Percentiles rank a stretch among this genome's conserved stretches.
Conservation (phyloP, 352 stramenopile genomes). For the Globisporangium abappressorium region DNA sequence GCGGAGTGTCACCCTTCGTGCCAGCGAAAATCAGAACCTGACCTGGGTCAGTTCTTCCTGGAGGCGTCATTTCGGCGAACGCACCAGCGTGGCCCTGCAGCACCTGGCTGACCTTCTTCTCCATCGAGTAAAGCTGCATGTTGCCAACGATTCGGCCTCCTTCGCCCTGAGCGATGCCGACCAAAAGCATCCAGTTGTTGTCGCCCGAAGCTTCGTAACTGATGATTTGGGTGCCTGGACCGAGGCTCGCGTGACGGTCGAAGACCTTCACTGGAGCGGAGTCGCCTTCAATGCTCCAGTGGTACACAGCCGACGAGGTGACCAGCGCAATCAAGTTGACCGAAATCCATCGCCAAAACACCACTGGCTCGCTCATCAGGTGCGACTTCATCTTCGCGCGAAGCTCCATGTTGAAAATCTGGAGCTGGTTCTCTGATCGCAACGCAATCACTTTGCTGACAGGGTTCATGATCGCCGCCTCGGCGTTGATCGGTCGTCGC, state of each 20-base stretch:
- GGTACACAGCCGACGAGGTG: conserved; percentile 95
- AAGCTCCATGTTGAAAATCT: conserved; percentile 99
- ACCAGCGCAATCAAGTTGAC: conserved; percentile 97
- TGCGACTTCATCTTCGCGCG: conserved; percentile 98
- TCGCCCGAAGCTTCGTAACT: conserved; percentile 98
- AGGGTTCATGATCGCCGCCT: conserved; percentile 99
- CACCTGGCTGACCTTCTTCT: conserved; percentile 99
- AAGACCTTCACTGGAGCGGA: conserved; percentile 95
- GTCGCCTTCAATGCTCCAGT: conserved; percentile 96
- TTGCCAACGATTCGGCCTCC: conserved; percentile 94
- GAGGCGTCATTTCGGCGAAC: conserved; percentile 96
- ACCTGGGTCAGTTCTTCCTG: conserved; percentile 89
- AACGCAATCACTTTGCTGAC: conserved; percentile 88
- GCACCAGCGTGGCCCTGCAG: conserved; percentile 96
- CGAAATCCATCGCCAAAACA: conserved; percentile 99
- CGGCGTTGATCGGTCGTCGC: conserved; percentile 96
- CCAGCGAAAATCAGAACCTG: conserved; percentile 88
- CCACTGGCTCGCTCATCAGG: conserved; percentile 90
- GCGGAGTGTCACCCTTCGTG: conserved; percentile 75
- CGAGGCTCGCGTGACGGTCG: conserved; percentile 95
- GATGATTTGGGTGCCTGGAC: conserved; percentile 97
- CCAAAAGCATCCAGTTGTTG: conserved; percentile 98
- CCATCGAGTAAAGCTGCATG: conserved; percentile 98
- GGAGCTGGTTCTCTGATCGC: conserved; percentile 92
- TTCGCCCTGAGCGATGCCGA: conserved; percentile 95